These are phyloP conservation scores for Citrus medica DNA, from an alignment of 345 rosid genomes.

Conservation along the genomic window DNA sequence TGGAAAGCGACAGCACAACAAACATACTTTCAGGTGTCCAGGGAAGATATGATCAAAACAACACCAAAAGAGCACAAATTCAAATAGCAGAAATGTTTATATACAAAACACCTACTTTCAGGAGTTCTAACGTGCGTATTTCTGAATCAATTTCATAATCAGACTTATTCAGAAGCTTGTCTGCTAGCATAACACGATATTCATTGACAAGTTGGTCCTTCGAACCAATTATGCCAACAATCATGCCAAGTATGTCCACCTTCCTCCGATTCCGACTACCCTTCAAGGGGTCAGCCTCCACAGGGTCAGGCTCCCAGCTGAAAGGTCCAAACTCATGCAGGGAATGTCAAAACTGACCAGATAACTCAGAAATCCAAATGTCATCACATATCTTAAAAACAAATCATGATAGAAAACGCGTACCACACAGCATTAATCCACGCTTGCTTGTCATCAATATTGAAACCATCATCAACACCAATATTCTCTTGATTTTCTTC, in stretches of 20 bases:
- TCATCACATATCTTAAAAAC: background rate
- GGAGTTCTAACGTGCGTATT: slow-evolving; percentile 95
- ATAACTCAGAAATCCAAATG: background rate
- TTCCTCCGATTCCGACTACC: slow-evolving; percentile 80
- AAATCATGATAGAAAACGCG: background rate
- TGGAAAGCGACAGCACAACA: slow-evolving; percentile 23
- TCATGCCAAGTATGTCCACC: slow-evolving; percentile 90
- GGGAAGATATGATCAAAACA: background rate
- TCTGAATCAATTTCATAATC: slow-evolving; percentile 94
- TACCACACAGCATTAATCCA: slow-evolving; percentile 80
- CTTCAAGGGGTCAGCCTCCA: slow-evolving; percentile 84
- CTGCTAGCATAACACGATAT: slow-evolving; percentile 95
- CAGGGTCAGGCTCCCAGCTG: slow-evolving; percentile 99
- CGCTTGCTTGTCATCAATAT: slow-evolving; percentile 83
- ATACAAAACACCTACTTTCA: slow-evolving; percentile 54
- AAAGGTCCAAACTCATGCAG: slow-evolving; percentile 20
- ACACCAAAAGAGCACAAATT: background rate
- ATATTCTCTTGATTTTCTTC: slow-evolving; percentile 77
- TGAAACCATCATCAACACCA: slow-evolving; percentile 71
- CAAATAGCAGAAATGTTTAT: background rate
- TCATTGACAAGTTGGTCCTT: slow-evolving; percentile 93
- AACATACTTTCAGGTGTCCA: background rate
- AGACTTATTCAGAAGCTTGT: slow-evolving; percentile 91
- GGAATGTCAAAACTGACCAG: slow-evolving; percentile 15
- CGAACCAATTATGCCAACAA: slow-evolving; percentile 92